Base-by-base conservation (phyloP, 108 stramenopile genomes). In the Nitzschia inconspicua region DNA sequence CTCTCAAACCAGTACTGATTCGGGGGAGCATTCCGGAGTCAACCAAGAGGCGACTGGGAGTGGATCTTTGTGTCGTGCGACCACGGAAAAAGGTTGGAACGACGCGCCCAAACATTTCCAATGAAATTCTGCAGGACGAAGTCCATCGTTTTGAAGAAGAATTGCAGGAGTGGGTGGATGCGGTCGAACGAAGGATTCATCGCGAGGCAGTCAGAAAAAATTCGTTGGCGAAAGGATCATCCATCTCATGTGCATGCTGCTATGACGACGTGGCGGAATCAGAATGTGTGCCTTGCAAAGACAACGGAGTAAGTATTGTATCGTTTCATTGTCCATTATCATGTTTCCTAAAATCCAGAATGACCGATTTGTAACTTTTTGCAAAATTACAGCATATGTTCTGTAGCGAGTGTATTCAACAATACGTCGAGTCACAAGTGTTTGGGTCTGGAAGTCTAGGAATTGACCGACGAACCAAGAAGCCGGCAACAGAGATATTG, bases 201-300 rank as follows among this genome's bases (percentile, higher is more conserved):
- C 52, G 70, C 18, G 5, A 48, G n/a, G 40, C 41, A 16, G 62
- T 58, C 11, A 48, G 74, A 14, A 37, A 62, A 34, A 31, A 42
- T 9, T 41, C 72, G 0, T 44, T 68, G 40, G 22, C 23, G 8
- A 51, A 37, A 13, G 70, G 72, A 44, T 50, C 69, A 16, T 66
- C 64, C 3, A 51, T 94, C 4, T 84, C 87, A 56, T 94, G 93
- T 57, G 40, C 56, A 6, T 91, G 89, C 63, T 94, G 93, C 59
- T 94, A 65, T 48, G 84, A 57, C 36, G 67, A 83, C 5, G 73
- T 83, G 24, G 60, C 79, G 13, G 71, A 84, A 57, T 82, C 89
- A 54, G 88, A 88, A 56, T 91, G 90, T 85, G 77, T 88, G 0
- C 52, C 68, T 28, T 94, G 93, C 63, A 60, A 72, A 10, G 40